A percentile compares a stretch with the other conserved stretches of the same genome.
Evolutionary conservation across 2,329 filamentous ascomycete species (phyloP).

Genomic region (Monilinia aucupariae): DNA sequence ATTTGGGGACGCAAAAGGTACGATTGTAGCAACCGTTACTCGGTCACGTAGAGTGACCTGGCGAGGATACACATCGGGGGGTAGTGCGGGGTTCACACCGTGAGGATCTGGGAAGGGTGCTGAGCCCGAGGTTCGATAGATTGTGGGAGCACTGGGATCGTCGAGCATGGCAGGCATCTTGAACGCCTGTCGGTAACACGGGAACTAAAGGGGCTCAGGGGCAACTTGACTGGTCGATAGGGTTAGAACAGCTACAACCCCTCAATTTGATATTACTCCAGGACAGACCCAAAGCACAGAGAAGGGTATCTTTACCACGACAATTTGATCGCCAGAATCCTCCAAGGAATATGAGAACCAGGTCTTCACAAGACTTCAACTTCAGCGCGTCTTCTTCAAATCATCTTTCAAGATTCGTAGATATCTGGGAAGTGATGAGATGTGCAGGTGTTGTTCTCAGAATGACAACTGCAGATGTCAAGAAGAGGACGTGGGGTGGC

Average conservation of each 20-base stretch:
- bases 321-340: not conserved
- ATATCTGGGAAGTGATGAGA: slow-evolving; percentile 11
- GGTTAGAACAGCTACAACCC: slow-evolving; percentile 5
- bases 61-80: slow-evolving; percentile 46
- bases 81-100: slow-evolving; percentile 44
- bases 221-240: not conserved
- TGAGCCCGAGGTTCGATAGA: slow-evolving; percentile 50
- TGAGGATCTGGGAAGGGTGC: slow-evolving; percentile 46
- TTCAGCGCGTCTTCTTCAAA: not conserved
- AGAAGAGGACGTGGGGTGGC: not conserved
- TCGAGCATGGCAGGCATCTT: slow-evolving; percentile 58
- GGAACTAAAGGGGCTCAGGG: slow-evolving; percentile 7
- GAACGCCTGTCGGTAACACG: slow-evolving; percentile 14
- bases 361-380: not conserved
- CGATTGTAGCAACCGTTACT: slow-evolving; percentile 60
- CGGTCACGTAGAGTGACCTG: slow-evolving; percentile 62
- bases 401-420: not conserved
- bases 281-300: not conserved
- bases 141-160: slow-evolving; percentile 50
- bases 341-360: not conserved
- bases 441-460: slow-evolving; percentile 18
- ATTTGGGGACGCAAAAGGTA: slow-evolving; percentile 58
- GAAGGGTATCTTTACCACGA: not conserved
- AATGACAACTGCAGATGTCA: slow-evolving; percentile 15
- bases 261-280: not conserved